Base-by-base conservation (phyloP, 768 basidiomycete species). In the Kwoniella mangroviensis region DNA sequence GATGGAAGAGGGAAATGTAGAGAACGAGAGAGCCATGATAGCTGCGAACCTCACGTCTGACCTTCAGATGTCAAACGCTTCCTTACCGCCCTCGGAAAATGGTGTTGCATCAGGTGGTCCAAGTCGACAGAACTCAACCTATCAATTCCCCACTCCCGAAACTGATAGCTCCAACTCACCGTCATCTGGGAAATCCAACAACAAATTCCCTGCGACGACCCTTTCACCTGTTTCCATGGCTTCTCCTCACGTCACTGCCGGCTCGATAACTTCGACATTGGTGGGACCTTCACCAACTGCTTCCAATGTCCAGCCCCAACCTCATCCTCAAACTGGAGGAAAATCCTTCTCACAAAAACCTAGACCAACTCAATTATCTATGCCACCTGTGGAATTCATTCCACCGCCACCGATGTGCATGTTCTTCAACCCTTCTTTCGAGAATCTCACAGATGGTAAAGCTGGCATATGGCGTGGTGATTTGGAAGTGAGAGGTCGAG, bases 371-470 rank as follows among this genome's bases (percentile, higher is more conserved):
- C 69, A 74, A 40, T 24, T 78, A 7, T 52, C 70, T 13, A 73
- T 78, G 72, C 76, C 79, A 10, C 67, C 66, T 4, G 74, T 64
- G 17, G 59, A 71, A 1, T 80, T 80, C 68, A 72, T 78, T 9
- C 79, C 79, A 3, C 79, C 79, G 2, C 79, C 79, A 40, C 79
- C 79, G 3, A 80, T 80, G 79, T 80, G 79, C 67, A 80, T 80
- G 79, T 80, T 78, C 70, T 80, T 80, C 70, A 73, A 71, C 34
- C 75, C 79, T 19, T 63, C 57, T 5, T 80, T 80, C 59, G 66
- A 76, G 58, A 77, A 78, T 68, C 66, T 80, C 34, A 70, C 76
- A 45, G 71, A 76, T 42, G 79, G 75, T 42, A 80, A 80, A 59
- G 72, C 78, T 10, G 79, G 79, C 12, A 71, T 80, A 13, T 80